Evolutionary conservation across 768 basidiomycete species (phyloP).

Genomic region (Jaapia argillacea): DNA sequence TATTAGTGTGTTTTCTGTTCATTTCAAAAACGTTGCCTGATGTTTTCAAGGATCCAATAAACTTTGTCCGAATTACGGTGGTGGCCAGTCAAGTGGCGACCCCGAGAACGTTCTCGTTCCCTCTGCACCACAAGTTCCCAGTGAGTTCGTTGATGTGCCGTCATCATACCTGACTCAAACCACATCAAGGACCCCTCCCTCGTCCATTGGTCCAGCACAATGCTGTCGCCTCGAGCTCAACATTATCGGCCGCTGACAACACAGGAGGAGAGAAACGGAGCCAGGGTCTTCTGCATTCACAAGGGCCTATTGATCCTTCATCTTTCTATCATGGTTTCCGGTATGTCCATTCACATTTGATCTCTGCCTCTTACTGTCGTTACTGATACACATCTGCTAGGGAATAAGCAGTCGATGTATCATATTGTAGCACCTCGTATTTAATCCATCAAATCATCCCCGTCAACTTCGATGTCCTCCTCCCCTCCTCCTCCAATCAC

Average conservation of each 20-base stretch:
- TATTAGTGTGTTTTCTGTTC: not conserved
- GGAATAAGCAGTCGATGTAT: too few relatives aligned
- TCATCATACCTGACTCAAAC: too few relatives aligned
- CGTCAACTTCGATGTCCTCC: not conserved
- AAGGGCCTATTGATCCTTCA: too few relatives aligned
- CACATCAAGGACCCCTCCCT: conserved; percentile 12
- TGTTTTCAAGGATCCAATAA: not conserved
- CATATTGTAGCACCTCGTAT: too few relatives aligned
- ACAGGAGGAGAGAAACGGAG: too few relatives aligned
- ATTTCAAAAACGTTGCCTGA: not conserved
- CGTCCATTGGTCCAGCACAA: not conserved
- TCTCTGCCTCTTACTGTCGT: too few relatives aligned
- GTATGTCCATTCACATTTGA: too few relatives aligned
- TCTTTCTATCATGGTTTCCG: too few relatives aligned
- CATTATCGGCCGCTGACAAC: too few relatives aligned
- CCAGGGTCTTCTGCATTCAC: too few relatives aligned
- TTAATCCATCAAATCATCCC: not conserved
- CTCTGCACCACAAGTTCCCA: not conserved
- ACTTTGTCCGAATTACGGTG: not conserved
- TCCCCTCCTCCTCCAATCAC: too few relatives aligned
- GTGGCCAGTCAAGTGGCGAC: not conserved
- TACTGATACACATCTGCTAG: too few relatives aligned
- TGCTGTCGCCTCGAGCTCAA: not conserved
- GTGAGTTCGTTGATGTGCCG: not conserved
- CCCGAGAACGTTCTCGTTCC: not conserved